phyloP scores from a whole-genome alignment of 2,329 filamentous ascomycete genomes.

The Monosporascus sp. region DNA sequence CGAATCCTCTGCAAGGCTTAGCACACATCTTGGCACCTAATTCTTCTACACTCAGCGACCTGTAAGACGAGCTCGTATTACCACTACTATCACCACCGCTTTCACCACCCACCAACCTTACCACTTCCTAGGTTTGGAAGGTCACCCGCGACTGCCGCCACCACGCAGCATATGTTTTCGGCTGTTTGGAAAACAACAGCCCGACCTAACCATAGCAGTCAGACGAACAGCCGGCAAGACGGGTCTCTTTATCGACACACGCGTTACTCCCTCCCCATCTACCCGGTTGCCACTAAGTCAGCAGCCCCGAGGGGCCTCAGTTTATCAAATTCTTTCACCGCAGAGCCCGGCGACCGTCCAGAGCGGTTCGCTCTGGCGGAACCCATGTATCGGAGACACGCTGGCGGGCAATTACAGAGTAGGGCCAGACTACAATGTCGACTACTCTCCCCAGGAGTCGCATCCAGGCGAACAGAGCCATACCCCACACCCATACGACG shows the following conservation, averaged over 20 bases:
- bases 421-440: constrained; percentile 67
- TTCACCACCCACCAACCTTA: constrained; percentile 14
- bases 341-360: constrained; percentile 65
- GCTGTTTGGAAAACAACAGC: constrained; percentile 26
- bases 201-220: constrained; percentile 20
- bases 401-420: constrained; percentile 72
- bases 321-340: constrained; percentile 53
- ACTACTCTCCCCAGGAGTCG: constrained; percentile 65
- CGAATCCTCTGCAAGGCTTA: constrained; percentile 18
- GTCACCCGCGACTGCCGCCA: constrained; percentile 19
- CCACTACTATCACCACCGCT: constrained; percentile 11
- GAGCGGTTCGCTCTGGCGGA: constrained; percentile 73
- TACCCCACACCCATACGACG: constrained; percentile 59
- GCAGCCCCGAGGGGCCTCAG: constrained; percentile 51
- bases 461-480: constrained; percentile 62
- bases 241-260: constrained; percentile 26
- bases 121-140: constrained; percentile 15
- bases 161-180: constrained; percentile 31
- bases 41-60: constrained; percentile 16
- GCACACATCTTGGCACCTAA: constrained; percentile 23
- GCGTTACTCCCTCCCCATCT: constrained; percentile 24
- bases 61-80: constrained; percentile 17
- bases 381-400: constrained; percentile 67
- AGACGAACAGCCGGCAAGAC: constrained; percentile 24
- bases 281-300: constrained; percentile 29